Evolutionary conservation across 2,329 filamentous ascomycete genomes (phyloP), one percentile per base, ranked within the genome.

Genomic region (Metarhizium anisopliae): DNA sequence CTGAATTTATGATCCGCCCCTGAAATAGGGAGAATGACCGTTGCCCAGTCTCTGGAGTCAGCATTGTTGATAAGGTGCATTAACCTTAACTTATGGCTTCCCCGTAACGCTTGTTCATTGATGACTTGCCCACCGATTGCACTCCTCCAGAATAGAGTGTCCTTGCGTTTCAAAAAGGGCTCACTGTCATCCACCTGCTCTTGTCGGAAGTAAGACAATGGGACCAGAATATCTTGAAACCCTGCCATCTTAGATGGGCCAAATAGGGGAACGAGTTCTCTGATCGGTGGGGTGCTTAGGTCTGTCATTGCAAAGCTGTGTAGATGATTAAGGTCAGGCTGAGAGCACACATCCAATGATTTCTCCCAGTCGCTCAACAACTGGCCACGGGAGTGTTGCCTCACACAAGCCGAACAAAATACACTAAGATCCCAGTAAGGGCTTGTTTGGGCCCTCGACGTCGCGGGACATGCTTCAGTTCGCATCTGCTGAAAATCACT

Each of bases 151-250:
- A 87, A 87, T 3, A 93, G 73, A 1, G 75, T 74, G 58, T 85
- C 79, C 49, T 80, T 74, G 63, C 91, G 90, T 51, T 83, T 72
- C 0, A 71, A 64, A 59, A 89, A 92, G 0, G 66, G 67, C 61
- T 70, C 70, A 30, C 64, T 64, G 5, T 73, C 63, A 38, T 76
- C 72, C 0, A 76, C 74, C 3, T 77, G 70, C 1, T 77, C 75
- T 14, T 59, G 58, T 25, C 61, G 57, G 14, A 30, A 80, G 77
- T 57, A 54, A 53, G 62, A 78, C 74, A 82, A 64, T 0, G 90
- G 89, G 53, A 91, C 86, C 25, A 92, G 70, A 38, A 95, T 89
- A 66, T 95, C 90, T 59, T 80, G 83, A 70, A 89, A 93, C 4
- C 84, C 84, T 49, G 81, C 77, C 1, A 85, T 82, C 62, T 90